Conservation (phyloP, 176 grass and related monocot species). For the Cocos nucifera region DNA sequence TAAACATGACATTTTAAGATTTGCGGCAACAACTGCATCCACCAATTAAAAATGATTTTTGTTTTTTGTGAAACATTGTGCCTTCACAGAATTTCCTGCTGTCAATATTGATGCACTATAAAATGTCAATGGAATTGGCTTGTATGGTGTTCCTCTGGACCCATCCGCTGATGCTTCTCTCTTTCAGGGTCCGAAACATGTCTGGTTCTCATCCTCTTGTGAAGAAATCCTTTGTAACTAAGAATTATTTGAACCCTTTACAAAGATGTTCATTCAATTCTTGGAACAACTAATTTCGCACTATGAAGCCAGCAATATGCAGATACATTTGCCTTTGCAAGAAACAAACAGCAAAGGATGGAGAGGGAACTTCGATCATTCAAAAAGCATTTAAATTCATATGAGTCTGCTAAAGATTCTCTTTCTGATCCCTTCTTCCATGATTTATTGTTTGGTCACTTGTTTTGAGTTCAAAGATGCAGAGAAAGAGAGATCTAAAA, state of each 20-base stretch:
- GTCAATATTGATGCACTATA: too few relatives aligned
- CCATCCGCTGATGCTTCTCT: constrained; percentile 64
- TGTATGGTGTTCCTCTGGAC: constrained; percentile 63
- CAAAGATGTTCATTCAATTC: background rate
- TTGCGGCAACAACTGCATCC: too few relatives aligned
- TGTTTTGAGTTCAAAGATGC: too few relatives aligned
- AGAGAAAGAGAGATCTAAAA: too few relatives aligned
- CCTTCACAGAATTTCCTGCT: too few relatives aligned
- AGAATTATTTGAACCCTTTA: constrained; percentile 7
- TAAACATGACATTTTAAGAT: too few relatives aligned
- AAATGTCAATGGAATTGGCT: too few relatives aligned
- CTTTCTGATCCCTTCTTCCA: constrained; percentile 32
- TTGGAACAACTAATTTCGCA: background rate
- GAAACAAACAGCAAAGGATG: constrained; percentile 37
- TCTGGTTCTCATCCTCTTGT: background rate
- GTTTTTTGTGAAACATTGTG: too few relatives aligned
- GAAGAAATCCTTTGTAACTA: constrained; percentile 38
- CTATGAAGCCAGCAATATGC: background rate
- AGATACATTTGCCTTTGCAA: constrained; percentile 14
- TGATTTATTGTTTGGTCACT: constrained; percentile 6
- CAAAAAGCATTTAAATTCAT: constrained; percentile 51
- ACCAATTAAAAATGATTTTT: too few relatives aligned
- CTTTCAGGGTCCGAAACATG: constrained; percentile 58
- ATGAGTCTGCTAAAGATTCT: background rate
- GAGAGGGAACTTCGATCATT: constrained; percentile 63